A percentile compares a stretch with the other conserved stretches of the same genome.
These are phyloP conservation scores for Pleodorina starrii DNA, from an alignment of 139 green algal species.

Conservation along the genomic window DNA sequence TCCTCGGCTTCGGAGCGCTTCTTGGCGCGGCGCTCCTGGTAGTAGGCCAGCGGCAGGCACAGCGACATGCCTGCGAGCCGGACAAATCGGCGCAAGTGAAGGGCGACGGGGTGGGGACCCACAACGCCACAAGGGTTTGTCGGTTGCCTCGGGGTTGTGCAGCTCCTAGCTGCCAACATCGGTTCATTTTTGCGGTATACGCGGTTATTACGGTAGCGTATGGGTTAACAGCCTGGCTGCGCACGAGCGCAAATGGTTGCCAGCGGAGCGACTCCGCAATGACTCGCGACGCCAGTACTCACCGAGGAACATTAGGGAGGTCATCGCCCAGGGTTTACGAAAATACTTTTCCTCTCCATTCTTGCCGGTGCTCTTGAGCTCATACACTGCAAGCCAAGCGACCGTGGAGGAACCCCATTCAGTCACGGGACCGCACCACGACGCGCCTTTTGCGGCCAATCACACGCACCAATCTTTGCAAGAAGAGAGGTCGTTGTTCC, in stretches of 20 bases:
- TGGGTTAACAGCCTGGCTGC: too few relatives aligned
- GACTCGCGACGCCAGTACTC: too few relatives aligned
- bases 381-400: constrained; percentile 65
- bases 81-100: not conserved
- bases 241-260: too few relatives aligned
- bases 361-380: constrained; percentile 61
- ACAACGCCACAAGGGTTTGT: too few relatives aligned
- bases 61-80: constrained; percentile 70
- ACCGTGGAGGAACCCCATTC: not conserved
- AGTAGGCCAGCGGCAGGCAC: constrained; percentile 75
- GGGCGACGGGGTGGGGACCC: too few relatives aligned
- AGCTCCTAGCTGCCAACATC: too few relatives aligned
- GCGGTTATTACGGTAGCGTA: too few relatives aligned
- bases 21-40: constrained; percentile 61
- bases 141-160: too few relatives aligned
- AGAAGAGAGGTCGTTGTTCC: constrained; percentile 87
- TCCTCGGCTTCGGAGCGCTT: constrained; percentile 33
- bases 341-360: constrained; percentile 75
- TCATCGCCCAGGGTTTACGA: constrained; percentile 80
- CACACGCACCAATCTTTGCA: constrained; percentile 85
- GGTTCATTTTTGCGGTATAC: too few relatives aligned
- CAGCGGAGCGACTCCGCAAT: too few relatives aligned
- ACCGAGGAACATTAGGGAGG: constrained; percentile 71
- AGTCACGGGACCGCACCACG: not conserved
- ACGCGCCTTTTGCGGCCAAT: not conserved